These are phyloP conservation scores for Sclerotinia trifoliorum DNA, from an alignment of 2,329 filamentous ascomycete species.

Conservation along the genomic window DNA sequence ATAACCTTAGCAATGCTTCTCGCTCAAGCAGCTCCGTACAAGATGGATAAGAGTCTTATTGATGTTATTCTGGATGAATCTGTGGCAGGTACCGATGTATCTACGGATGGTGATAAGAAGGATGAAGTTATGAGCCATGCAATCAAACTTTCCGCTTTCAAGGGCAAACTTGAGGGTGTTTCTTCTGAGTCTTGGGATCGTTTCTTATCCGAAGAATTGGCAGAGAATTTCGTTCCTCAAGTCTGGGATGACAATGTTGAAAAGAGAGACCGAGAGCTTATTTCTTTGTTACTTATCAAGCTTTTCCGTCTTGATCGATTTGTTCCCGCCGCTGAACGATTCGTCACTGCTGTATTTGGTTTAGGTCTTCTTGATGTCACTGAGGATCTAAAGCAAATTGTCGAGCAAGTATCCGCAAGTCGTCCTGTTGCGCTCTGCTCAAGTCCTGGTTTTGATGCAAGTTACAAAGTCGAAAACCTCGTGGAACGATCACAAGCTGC, in stretches of 20 bases:
- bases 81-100: constrained; percentile 75
- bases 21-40: constrained; percentile 91
- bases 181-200: constrained; percentile 68
- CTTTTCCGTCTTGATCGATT: constrained; percentile 94
- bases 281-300: constrained; percentile 87
- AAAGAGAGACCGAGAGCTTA: constrained; percentile 71
- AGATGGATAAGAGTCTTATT: constrained; percentile 88
- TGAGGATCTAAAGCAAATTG: constrained; percentile 82
- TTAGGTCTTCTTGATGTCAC: constrained; percentile 76
- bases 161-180: constrained; percentile 65
- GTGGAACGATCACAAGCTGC: constrained; percentile 79
- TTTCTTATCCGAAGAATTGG: constrained; percentile 83
- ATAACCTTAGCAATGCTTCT: constrained; percentile 94
- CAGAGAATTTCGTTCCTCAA: constrained; percentile 77
- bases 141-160: constrained; percentile 69
- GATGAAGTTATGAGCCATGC: constrained; percentile 69
- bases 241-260: constrained; percentile 67
- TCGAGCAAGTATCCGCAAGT: constrained; percentile 77
- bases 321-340: constrained; percentile 88
- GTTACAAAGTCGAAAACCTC: constrained; percentile 96
- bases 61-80: constrained; percentile 81
- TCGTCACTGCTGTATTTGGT: constrained; percentile 84
- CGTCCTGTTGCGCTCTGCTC: constrained; percentile 90
- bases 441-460: constrained; percentile 94
- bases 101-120: constrained; percentile 61